Conservation (phyloP, 768 basidiomycete genomes). For the Mrakia hoshinonis region DNA sequence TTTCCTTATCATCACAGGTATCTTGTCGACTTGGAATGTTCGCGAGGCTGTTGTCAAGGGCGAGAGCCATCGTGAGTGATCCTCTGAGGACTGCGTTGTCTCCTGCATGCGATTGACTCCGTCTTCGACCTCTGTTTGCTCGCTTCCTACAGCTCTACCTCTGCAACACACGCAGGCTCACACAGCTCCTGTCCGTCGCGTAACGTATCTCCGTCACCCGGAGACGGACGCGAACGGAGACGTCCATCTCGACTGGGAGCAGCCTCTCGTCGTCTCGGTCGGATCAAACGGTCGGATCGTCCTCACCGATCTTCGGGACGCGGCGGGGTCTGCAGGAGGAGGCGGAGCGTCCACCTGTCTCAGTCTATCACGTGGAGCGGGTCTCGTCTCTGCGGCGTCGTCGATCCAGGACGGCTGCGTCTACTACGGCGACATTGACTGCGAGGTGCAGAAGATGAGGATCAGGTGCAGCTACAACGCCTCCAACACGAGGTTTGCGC, state of each 20-base stretch:
- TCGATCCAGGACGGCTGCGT: constrained; percentile 15
- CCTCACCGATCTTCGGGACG: constrained; percentile 20
- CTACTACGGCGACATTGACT: constrained; percentile 19
- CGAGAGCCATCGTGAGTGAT: constrained; percentile 41
- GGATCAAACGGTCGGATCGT: neutral
- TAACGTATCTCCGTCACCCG: constrained; percentile 68
- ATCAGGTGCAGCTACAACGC: neutral
- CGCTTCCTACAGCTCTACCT: constrained; percentile 45
- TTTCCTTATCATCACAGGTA: constrained; percentile 32
- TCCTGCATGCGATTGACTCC: neutral
- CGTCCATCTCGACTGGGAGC: constrained; percentile 47
- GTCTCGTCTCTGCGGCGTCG: neutral
- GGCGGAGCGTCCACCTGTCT: neutral
- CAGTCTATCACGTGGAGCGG: neutral
- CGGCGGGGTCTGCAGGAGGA: constrained; percentile 8
- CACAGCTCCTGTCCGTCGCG: constrained; percentile 66
- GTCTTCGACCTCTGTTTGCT: neutral
- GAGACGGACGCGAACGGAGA: constrained; percentile 37
- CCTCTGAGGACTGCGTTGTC: neutral
- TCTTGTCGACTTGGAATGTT: constrained; percentile 38
- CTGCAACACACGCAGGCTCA: constrained; percentile 66
- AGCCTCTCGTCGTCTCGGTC: constrained; percentile 6
- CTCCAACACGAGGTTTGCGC: neutral
- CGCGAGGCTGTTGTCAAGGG: constrained; percentile 35
- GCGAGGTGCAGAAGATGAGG: neutral